Evolutionary conservation across 2,329 filamentous ascomycete species (phyloP).

Genomic region (Aspergillus nomiae): DNA sequence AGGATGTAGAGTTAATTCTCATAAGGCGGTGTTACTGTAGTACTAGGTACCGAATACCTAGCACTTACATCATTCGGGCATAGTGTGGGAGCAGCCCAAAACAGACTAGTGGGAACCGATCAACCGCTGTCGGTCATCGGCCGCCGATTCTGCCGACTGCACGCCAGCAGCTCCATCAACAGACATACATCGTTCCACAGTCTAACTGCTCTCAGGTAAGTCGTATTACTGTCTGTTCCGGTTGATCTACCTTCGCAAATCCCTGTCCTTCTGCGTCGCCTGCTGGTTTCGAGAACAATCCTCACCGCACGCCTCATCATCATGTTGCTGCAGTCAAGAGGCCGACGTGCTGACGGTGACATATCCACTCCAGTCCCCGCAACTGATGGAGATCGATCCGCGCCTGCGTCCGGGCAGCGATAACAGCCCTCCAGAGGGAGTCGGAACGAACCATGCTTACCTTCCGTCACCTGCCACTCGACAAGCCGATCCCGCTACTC

Average conservation of each 20-base stretch:
- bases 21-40: too few species aligned
- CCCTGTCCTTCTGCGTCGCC: neutral
- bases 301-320: neutral
- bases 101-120: neutral
- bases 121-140: constrained; percentile 6
- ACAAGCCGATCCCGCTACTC: constrained; percentile 8
- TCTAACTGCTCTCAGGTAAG: neutral
- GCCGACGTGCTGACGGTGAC: constrained; percentile 12
- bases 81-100: neutral
- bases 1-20: too few species aligned
- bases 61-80: too few species aligned
- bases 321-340: neutral
- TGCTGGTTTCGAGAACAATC: neutral
- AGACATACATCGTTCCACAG: neutral
- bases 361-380: constrained; percentile 17
- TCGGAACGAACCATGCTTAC: constrained; percentile 12
- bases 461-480: constrained; percentile 11
- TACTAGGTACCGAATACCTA: too few species aligned
- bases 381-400: constrained; percentile 38
- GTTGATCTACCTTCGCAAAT: neutral
- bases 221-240: neutral
- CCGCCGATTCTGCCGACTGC: constrained; percentile 4
- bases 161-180: neutral
- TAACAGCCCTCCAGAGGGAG: constrained; percentile 14
- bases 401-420: constrained; percentile 28